These are phyloP conservation scores for Globisporangium acanthophoron DNA, from an alignment of 352 stramenopile species.

Conservation along the genomic window DNA sequence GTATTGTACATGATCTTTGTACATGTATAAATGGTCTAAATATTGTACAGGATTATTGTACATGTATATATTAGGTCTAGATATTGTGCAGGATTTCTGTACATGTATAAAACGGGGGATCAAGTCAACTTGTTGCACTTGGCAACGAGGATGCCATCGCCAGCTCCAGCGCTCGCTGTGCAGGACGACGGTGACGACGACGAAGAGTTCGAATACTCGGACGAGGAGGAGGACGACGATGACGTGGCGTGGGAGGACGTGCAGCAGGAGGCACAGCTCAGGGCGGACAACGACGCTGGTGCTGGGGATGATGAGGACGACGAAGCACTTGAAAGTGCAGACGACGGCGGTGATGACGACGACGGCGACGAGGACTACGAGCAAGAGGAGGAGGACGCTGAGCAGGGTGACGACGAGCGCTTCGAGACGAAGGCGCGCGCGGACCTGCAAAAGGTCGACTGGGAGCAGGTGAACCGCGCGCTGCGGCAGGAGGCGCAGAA, in stretches of 20 bases:
- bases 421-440: constrained; percentile 2
- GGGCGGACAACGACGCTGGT: background rate
- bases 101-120: constrained; percentile 10
- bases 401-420: constrained; percentile 3
- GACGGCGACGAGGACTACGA: constrained; percentile 10
- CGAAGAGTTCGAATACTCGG: constrained; percentile 52
- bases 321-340: background rate
- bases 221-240: constrained; percentile 37
- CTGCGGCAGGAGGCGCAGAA: constrained; percentile 22
- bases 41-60: too few relatives aligned
- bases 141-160: too few relatives aligned
- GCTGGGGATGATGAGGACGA: constrained; percentile 9
- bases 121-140: too few relatives aligned
- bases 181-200: constrained; percentile 16
- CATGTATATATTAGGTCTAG: too few relatives aligned
- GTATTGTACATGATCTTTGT: too few relatives aligned
- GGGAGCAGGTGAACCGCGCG: constrained; percentile 59
- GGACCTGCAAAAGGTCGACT: constrained; percentile 52
- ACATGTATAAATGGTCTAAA: too few relatives aligned
- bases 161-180: too few relatives aligned
- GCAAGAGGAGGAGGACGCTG: background rate
- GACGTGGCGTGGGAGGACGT: constrained; percentile 68
- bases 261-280: background rate
- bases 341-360: constrained; percentile 18
- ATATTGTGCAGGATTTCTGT: too few relatives aligned